A percentile compares a stretch with the other conserved stretches of the same genome.
Conservation (phyloP, 768 basidiomycete species). For the Phlebiopsis gigantea region DNA sequence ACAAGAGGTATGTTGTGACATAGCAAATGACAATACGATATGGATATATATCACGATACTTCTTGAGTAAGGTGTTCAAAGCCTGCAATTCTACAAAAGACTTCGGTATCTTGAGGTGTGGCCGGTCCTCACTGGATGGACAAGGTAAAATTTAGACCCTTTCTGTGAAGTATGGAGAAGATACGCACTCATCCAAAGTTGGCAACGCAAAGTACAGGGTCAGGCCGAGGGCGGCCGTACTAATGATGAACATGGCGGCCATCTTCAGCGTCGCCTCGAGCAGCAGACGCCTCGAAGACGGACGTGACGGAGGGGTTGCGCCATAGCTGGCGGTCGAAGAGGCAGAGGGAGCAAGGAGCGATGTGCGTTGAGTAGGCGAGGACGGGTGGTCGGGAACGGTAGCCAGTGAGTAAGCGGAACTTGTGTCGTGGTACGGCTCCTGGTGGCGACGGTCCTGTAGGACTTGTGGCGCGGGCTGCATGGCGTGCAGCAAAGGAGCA, state of each 20-base stretch:
- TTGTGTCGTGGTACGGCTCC: constrained; percentile 25
- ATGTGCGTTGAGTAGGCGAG: constrained; percentile 32
- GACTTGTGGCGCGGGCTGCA: constrained; percentile 4
- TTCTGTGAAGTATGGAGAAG: neutral
- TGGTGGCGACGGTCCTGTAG: constrained; percentile 1
- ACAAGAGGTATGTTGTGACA: constrained; percentile 90
- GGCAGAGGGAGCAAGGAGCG: constrained; percentile 19
- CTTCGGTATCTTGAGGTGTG: constrained; percentile 75
- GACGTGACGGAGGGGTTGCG: constrained; percentile 30
- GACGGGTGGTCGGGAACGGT: constrained; percentile 38
- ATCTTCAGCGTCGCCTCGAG: constrained; percentile 83
- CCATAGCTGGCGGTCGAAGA: constrained; percentile 37
- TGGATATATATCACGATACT: constrained; percentile 87
- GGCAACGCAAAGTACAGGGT: constrained; percentile 81
- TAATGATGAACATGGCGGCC: constrained; percentile 67
- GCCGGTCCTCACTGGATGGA: constrained; percentile 62
- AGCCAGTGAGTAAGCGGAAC: constrained; percentile 59
- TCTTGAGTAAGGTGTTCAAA: constrained; percentile 81
- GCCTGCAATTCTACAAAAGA: constrained; percentile 84
- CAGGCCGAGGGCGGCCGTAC: constrained; percentile 65
- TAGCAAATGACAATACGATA: constrained; percentile 83
- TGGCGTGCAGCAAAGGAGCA: neutral
- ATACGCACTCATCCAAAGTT: constrained; percentile 66
- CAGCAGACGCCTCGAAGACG: constrained; percentile 53
- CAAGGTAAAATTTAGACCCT: constrained; percentile 9